phyloP scores from a whole-genome alignment of 305 asterid genomes.

The Salvia sclarea region DNA sequence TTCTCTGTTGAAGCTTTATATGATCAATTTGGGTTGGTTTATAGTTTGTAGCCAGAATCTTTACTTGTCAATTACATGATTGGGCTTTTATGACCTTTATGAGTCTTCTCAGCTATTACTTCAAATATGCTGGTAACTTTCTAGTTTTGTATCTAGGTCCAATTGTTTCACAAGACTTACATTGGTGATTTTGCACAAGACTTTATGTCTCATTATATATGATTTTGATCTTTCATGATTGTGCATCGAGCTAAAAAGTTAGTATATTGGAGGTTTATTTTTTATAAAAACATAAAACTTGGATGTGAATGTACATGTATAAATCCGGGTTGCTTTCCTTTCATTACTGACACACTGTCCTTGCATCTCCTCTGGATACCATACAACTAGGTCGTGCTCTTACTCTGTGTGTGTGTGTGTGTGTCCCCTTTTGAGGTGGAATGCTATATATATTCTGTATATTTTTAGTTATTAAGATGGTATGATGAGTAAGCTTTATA shows the following conservation, averaged over 20 bases:
- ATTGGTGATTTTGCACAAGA: background rate
- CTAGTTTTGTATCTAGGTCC: background rate
- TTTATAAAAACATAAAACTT: too few relatives aligned
- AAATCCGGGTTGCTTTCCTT: background rate
- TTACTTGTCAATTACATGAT: background rate
- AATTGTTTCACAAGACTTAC: background rate
- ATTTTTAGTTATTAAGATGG: conserved; percentile 21
- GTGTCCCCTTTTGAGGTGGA: background rate
- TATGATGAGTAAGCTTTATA: conserved; percentile 38
- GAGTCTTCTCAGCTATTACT: conserved; percentile 3
- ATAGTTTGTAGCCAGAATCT: background rate
- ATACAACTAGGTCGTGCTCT: background rate
- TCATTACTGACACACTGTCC: background rate
- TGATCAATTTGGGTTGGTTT: background rate
- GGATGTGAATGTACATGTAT: background rate
- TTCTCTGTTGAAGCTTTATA: background rate
- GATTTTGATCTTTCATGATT: background rate
- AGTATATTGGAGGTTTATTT: background rate
- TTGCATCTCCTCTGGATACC: background rate
- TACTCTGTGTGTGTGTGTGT: too few relatives aligned
- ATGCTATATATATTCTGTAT: background rate
- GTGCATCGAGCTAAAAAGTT: background rate
- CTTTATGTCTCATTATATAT: background rate
- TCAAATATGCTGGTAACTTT: background rate
- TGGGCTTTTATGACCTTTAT: background rate